phyloP scores from a whole-genome alignment of 345 rosid species.

The Gossypium rotundifolium region DNA sequence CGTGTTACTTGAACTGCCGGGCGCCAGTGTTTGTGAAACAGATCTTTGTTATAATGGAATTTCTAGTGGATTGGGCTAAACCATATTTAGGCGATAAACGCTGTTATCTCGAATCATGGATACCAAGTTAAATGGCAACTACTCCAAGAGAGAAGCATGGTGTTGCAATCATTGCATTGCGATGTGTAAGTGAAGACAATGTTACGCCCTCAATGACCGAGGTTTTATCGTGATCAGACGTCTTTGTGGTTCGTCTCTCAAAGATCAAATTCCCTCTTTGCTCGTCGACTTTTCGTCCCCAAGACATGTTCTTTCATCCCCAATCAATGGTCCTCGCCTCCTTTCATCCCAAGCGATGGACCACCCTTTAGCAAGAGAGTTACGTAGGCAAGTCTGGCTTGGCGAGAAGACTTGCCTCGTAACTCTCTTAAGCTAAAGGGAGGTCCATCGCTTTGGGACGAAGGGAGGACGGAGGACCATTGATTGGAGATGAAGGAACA shows the following conservation, averaged over 20 bases:
- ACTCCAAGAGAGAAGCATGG: constrained; percentile 54
- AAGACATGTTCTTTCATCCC: too few relatives aligned
- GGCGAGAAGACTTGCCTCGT: too few relatives aligned
- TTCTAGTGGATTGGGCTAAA: constrained; percentile 76
- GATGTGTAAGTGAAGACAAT: constrained; percentile 56
- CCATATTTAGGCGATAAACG: constrained; percentile 58
- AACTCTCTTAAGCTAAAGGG: too few relatives aligned
- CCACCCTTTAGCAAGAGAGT: too few relatives aligned
- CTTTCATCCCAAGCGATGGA: too few relatives aligned
- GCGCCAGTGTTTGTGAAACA: constrained; percentile 39
- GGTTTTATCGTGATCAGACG: constrained; percentile 40
- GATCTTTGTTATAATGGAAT: constrained; percentile 40
- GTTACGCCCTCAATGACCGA: constrained; percentile 59
- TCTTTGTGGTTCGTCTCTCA: neutral
- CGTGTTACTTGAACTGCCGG: constrained; percentile 62
- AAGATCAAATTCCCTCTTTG: too few relatives aligned
- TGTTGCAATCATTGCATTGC: constrained; percentile 50
- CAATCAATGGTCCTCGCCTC: too few relatives aligned
- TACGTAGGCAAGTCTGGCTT: too few relatives aligned
- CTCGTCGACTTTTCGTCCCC: too few relatives aligned
- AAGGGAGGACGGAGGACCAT: too few relatives aligned
- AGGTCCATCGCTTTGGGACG: too few relatives aligned
- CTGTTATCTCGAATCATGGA: constrained; percentile 66
- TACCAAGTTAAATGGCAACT: constrained; percentile 62
- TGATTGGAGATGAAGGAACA: too few relatives aligned